These are phyloP conservation scores for Camellia japonica DNA, from an alignment of 148 eudicot species.

Conservation along the genomic window DNA sequence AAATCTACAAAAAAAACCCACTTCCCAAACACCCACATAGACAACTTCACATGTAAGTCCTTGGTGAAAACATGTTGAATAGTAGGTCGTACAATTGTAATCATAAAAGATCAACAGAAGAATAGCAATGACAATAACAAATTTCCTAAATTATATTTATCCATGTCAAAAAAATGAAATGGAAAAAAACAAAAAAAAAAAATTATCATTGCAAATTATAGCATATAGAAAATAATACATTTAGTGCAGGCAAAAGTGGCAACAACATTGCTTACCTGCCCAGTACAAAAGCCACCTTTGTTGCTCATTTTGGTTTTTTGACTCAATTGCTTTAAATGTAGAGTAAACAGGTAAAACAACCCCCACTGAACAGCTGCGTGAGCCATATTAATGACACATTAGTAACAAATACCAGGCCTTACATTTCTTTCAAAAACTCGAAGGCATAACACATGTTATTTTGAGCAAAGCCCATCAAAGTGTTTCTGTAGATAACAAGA, in stretches of 20 bases:
- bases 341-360: constrained; percentile 73
- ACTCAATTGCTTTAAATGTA: constrained; percentile 87
- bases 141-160: neutral
- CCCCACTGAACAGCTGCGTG: constrained; percentile 66
- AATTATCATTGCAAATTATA: neutral
- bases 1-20: too few species aligned
- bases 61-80: neutral
- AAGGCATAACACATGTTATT: neutral
- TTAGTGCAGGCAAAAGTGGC: constrained; percentile 5
- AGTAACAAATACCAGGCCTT: neutral
- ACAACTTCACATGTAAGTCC: neutral
- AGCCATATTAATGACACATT: neutral
- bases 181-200: neutral
- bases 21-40: too few species aligned
- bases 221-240: neutral
- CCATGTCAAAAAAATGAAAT: neutral
- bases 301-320: constrained; percentile 68
- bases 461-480: neutral
- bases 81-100: neutral
- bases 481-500: neutral
- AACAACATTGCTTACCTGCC: constrained; percentile 67
- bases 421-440: neutral
- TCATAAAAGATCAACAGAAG: neutral
- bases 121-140: neutral
- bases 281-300: constrained; percentile 83